A percentile compares a stretch with the other conserved stretches of the same genome.
Conservation (phyloP, 805 yeast genomes). For the Pichia phayaonensis region DNA sequence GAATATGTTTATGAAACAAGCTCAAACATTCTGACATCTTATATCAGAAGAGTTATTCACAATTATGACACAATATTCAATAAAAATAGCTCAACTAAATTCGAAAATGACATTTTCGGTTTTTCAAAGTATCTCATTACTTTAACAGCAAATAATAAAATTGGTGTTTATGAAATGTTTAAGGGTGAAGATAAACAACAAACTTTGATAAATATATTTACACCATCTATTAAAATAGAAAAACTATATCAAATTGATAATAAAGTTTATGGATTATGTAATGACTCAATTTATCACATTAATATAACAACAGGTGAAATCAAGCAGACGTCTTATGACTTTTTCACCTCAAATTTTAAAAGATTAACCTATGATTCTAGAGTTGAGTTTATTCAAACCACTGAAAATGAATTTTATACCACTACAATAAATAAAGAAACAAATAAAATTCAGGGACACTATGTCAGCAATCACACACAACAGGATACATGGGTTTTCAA, state of each 20-base stretch:
- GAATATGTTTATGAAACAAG: conserved; percentile 28
- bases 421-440: conserved; percentile 1
- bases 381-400: conserved; percentile 12
- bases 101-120: conserved; percentile 33
- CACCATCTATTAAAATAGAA: neutral
- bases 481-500: conserved; percentile 17
- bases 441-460: conserved; percentile 13
- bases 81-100: conserved; percentile 12
- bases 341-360: conserved; percentile 5
- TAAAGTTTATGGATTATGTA: neutral
- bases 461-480: neutral
- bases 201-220: conserved; percentile 2
- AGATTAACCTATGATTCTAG: conserved; percentile 1
- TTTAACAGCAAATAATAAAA: conserved; percentile 32
- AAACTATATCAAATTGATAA: conserved; percentile 12
- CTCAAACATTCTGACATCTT: conserved; percentile 24
- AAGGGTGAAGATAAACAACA: conserved; percentile 3
- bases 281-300: neutral
- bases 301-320: neutral
- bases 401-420: conserved; percentile 12
- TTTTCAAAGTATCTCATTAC: conserved; percentile 36
- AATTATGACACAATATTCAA: conserved; percentile 18
- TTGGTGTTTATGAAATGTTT: conserved; percentile 40
- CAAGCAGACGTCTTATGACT: neutral
- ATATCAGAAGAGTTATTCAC: conserved; percentile 25